Percentiles rank a stretch among this genome's conserved stretches.
Conservation (phyloP, 1,139 yeast genomes). For the Hanseniaspora sp. region DNA sequence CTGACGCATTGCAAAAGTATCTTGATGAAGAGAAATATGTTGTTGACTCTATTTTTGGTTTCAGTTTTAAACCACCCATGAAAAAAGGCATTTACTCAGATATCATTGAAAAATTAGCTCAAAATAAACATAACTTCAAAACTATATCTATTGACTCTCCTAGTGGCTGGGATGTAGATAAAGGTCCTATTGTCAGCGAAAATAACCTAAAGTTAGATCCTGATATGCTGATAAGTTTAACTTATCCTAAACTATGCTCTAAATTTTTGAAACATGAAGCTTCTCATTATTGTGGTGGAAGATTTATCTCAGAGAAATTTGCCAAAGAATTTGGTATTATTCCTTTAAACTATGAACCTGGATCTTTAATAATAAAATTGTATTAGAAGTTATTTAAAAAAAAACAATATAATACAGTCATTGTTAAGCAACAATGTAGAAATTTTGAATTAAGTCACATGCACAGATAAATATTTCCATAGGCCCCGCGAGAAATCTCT, state of each 20-base stretch:
- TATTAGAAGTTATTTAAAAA: background rate
- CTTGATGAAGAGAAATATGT: constrained; percentile 29
- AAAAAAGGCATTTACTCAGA: constrained; percentile 33
- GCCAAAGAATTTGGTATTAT: constrained; percentile 66
- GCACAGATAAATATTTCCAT: constrained; percentile 1
- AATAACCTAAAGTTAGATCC: constrained; percentile 41
- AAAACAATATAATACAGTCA: too few species aligned
- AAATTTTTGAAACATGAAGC: constrained; percentile 32
- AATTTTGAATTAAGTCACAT: background rate
- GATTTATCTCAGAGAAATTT: constrained; percentile 57
- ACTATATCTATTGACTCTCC: constrained; percentile 84
- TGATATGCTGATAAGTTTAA: constrained; percentile 60
- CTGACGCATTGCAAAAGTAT: constrained; percentile 18
- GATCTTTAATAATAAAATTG: constrained; percentile 38
- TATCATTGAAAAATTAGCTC: constrained; percentile 56
- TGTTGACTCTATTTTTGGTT: constrained; percentile 83
- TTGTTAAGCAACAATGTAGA: background rate
- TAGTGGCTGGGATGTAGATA: constrained; percentile 92
- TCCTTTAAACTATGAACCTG: constrained; percentile 43
- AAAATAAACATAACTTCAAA: constrained; percentile 35
- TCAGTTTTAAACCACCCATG: constrained; percentile 82
- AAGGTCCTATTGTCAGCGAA: constrained; percentile 49
- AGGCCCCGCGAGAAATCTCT: background rate
- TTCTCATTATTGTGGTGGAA: constrained; percentile 75
- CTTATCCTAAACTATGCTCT: constrained; percentile 91